A percentile compares a stretch with the other conserved stretches of the same genome.
These are phyloP conservation scores for Penicillium paneum DNA, from an alignment of 2,329 filamentous ascomycete species.

Conservation along the genomic window DNA sequence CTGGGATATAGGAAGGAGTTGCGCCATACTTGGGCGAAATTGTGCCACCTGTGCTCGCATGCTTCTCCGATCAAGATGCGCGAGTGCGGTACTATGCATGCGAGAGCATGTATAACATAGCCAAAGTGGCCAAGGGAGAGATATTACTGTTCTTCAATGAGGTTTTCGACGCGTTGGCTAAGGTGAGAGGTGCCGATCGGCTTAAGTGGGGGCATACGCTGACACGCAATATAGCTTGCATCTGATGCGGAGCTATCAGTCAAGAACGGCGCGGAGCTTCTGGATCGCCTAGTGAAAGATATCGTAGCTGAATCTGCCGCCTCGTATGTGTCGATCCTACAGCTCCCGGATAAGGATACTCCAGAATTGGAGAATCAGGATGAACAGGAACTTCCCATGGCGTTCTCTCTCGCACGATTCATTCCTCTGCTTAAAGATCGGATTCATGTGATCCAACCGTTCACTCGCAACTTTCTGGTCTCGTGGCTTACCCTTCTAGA, in stretches of 20 bases:
- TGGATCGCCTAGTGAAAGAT: constrained; percentile 92
- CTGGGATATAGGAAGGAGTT: constrained; percentile 63
- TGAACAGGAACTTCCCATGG: constrained; percentile 64
- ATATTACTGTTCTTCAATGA: constrained; percentile 97
- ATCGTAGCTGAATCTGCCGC: constrained; percentile 94
- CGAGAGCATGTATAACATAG: constrained; percentile 99
- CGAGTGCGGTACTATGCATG: constrained; percentile 96
- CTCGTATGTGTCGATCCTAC: constrained; percentile 87
- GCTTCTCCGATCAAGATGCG: constrained; percentile 97
- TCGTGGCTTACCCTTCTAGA: constrained; percentile 94
- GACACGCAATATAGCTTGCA: constrained; percentile 62
- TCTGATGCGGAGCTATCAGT: constrained; percentile 95
- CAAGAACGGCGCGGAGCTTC: constrained; percentile 93
- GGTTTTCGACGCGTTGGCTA: constrained; percentile 95
- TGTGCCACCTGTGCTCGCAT: constrained; percentile 91
- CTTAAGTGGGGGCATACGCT: constrained; percentile 1
- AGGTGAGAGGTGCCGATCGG: constrained; percentile 55
- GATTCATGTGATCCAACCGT: constrained; percentile 91
- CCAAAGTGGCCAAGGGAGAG: constrained; percentile 97
- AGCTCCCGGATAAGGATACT: constrained; percentile 54
- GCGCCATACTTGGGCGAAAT: constrained; percentile 90
- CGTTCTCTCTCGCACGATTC: constrained; percentile 86
- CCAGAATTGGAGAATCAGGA: constrained; percentile 41
- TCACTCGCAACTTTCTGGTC: constrained; percentile 90
- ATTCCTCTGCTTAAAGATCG: constrained; percentile 91